These are phyloP conservation scores for Calonectria pauciramosa DNA, from an alignment of 2,329 filamentous ascomycete species.

Conservation along the genomic window DNA sequence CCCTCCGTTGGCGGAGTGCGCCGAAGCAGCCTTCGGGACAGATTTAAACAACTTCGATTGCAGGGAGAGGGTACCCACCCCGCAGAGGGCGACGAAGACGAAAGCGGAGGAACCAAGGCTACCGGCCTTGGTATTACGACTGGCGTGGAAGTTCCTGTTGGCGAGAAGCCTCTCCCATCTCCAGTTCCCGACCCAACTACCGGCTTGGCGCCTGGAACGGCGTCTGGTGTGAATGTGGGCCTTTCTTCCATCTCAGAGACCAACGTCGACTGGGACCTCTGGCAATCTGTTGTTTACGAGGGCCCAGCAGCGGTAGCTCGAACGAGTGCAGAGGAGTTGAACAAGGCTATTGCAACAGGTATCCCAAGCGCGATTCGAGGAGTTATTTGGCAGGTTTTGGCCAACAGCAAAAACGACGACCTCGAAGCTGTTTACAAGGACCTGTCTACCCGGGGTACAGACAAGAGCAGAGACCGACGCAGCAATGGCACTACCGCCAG, in stretches of 20 bases:
- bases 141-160: conserved; percentile 43
- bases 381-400: conserved; percentile 98
- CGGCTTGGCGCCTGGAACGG: conserved; percentile 85
- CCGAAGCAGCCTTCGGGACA: conserved; percentile 77
- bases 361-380: conserved; percentile 96
- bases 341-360: conserved; percentile 89
- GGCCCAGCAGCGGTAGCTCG: conserved; percentile 89
- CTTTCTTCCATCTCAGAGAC: conserved; percentile 78
- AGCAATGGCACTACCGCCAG: conserved; percentile 68
- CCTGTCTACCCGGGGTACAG: conserved; percentile 82
- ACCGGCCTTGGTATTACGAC: conserved; percentile 40
- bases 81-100: conserved; percentile 66
- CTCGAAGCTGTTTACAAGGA: conserved; percentile 90
- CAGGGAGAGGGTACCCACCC: conserved; percentile 77
- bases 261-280: conserved; percentile 98
- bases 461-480: conserved; percentile 78
- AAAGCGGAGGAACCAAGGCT: conserved; percentile 49
- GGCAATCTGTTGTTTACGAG: conserved; percentile 96
- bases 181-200: conserved; percentile 76
- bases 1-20: conserved; percentile 63
- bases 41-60: conserved; percentile 83
- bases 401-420: conserved; percentile 94
- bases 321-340: conserved; percentile 90
- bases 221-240: conserved; percentile 82
- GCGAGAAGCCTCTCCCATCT: conserved; percentile 54